Base-by-base conservation (phyloP, 192 early-diverging fungal species). In the Rhizophagus sp. region DNA sequence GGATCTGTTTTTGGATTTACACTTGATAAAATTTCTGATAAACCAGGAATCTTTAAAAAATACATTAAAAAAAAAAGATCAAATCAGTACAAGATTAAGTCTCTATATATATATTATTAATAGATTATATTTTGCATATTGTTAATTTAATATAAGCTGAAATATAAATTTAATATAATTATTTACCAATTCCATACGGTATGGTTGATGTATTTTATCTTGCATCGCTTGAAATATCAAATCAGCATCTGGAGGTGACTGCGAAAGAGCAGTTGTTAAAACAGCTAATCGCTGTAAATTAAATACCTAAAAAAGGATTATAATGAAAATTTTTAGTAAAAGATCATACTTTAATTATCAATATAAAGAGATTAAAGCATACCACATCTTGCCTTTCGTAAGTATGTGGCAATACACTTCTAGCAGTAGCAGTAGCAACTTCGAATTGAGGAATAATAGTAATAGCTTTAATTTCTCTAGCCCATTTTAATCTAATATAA, bases 241-340 rank as follows among this genome's bases (percentile, higher is more conserved):
- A 81, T 91, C 89, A 4, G 96, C 88, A 81, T 94, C 88, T 39
- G 92, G 93, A 7, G 91, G 88, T 34, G 92, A 88, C 34, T 84
- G 86, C 63, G 91, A 92, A 49, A 99, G 88, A 19, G 94, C 94
- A 15, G 91, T 91, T 47, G 93, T 94, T 76, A 99, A 91, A 47
- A 98, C 95, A n/a, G 97, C 92, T 52, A 97, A 81, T 49, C 98
- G 91, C 87, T 98, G 97, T 77, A 99, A 88, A 83, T 99, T 99
- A 82, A 95, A 98, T 36, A 91, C 83, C 89, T 90, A 22, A 67
- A 66, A n/a, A 50, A 50, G 33, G 47, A 27, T 77, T 15, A 34
- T 25, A 81, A 83, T 47, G 44, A 47, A 12, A 47, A 11, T 12
- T 47, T 47, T 47, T 12, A 47, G 44, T 12, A 47, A 44, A 47